These are phyloP conservation scores for Tilletia indica DNA, from an alignment of 1,284 basidiomycete species.

Conservation along the genomic window DNA sequence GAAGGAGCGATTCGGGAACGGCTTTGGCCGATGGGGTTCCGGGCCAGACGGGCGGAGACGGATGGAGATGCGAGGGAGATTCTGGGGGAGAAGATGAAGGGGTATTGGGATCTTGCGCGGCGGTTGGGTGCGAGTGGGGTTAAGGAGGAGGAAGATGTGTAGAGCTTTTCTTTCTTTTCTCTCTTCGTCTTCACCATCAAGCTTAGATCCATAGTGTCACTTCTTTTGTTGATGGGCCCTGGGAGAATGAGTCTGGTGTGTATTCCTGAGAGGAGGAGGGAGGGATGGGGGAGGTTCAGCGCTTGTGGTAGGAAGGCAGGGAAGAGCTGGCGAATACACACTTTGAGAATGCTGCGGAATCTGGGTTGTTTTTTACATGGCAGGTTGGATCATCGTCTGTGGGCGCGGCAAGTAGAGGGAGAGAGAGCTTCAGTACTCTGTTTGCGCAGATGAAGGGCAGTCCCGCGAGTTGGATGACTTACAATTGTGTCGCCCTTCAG, in stretches of 20 bases:
- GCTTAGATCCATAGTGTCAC: no score
- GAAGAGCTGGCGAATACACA: no score
- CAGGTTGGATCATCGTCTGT: slow-evolving; percentile 16
- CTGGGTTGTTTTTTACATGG: background rate
- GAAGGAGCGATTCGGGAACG: slow-evolving; percentile 84
- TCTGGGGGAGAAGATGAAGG: slow-evolving; percentile 75
- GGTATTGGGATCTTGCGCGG: slow-evolving; percentile 93
- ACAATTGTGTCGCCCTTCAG: slow-evolving; percentile 31
- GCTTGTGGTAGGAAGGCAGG: no score
- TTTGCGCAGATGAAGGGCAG: no score
- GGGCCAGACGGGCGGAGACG: slow-evolving; percentile 64
- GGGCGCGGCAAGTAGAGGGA: background rate
- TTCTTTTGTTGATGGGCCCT: no score
- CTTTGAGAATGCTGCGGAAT: no score
- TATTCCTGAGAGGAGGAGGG: background rate
- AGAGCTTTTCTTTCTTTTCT: background rate
- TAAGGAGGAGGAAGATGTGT: slow-evolving; percentile 56
- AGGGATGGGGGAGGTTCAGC: no score
- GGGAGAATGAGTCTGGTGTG: background rate
- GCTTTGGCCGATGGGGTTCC: slow-evolving; percentile 62
- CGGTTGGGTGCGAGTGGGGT: slow-evolving; percentile 56
- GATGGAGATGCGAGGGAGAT: slow-evolving; percentile 81
- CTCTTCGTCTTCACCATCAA: no score
- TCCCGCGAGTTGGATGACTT: background rate
- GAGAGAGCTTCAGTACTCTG: background rate